Evolutionary conservation across 2,329 filamentous ascomycete genomes (phyloP).

Genomic region (Simplicillium sp.): DNA sequence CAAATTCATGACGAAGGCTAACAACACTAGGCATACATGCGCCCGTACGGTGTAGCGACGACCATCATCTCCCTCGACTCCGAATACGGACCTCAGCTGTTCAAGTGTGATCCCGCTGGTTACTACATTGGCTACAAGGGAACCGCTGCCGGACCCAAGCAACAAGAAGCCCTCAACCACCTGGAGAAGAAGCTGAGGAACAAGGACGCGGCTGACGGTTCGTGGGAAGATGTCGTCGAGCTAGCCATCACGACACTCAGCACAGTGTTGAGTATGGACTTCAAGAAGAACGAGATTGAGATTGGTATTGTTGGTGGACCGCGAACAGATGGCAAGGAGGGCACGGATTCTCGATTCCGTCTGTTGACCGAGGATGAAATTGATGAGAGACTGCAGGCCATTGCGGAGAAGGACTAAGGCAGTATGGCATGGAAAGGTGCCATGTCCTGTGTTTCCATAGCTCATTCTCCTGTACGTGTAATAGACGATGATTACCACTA

Average conservation of each 20-base stretch:
- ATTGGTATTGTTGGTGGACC: conserved; percentile 94
- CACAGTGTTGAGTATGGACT: conserved; percentile 95
- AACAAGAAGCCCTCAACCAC: conserved; percentile 97
- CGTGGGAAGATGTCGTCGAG: conserved; percentile 97
- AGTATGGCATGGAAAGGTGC: conserved; percentile 9
- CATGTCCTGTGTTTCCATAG: too few species aligned
- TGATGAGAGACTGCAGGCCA: conserved; percentile 93
- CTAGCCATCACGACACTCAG: conserved; percentile 90
- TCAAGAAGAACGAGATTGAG: conserved; percentile 98
- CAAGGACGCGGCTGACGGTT: conserved; percentile 87
- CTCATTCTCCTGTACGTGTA: too few species aligned
- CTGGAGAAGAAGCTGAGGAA: conserved; percentile 99
- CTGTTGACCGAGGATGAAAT: conserved; percentile 95
- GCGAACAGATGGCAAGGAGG: conserved; percentile 70
- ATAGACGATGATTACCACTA: too few species aligned
- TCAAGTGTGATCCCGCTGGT: conserved; percentile 96
- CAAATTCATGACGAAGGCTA: background rate
- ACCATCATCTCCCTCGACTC: conserved; percentile 91
- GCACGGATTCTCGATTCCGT: conserved; percentile 70
- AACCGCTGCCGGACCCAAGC: conserved; percentile 92
- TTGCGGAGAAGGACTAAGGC: conserved; percentile 94
- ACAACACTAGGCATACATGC: conserved; percentile 71
- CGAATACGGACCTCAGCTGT: conserved; percentile 87
- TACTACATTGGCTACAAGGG: conserved; percentile 99
- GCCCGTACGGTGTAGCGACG: conserved; percentile 88